Conservation (phyloP, 345 rosid species). For the Jatropha curcas region DNA sequence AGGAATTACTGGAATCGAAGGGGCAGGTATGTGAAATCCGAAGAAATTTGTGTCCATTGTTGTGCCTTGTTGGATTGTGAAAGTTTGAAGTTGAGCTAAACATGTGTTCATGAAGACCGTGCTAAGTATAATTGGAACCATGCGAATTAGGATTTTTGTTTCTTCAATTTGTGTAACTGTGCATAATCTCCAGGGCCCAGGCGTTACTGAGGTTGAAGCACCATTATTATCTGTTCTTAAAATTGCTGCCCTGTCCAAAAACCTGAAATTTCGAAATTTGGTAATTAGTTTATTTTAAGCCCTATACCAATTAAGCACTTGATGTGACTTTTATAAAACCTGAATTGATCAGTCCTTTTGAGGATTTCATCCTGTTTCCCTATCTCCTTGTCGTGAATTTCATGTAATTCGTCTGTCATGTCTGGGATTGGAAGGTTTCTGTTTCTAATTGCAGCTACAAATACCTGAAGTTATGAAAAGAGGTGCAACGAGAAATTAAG, state of each 20-base stretch:
- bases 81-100: slow-evolving; percentile 68
- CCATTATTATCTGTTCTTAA: slow-evolving; percentile 1
- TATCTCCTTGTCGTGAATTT: slow-evolving; percentile 44
- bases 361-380: slow-evolving; percentile 41
- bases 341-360: slow-evolving; percentile 51
- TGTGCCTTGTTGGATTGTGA: slow-evolving; percentile 58
- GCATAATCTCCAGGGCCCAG: slow-evolving; percentile 53
- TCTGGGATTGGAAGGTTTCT: slow-evolving; percentile 43
- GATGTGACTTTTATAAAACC: slow-evolving; percentile 22
- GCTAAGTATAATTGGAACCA: slow-evolving; percentile 57
- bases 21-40: slow-evolving; percentile 50
- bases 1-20: slow-evolving; percentile 61
- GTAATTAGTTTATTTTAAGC: background rate
- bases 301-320: no score
- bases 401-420: slow-evolving; percentile 43
- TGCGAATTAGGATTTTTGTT: slow-evolving; percentile 55
- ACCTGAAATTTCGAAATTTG: slow-evolving; percentile 23
- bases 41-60: slow-evolving; percentile 49
- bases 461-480: slow-evolving; percentile 33
- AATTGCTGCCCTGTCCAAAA: slow-evolving; percentile 57
- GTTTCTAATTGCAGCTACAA: slow-evolving; percentile 47
- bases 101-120: slow-evolving; percentile 72
- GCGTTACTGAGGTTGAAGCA: slow-evolving; percentile 20
- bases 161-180: slow-evolving; percentile 67
- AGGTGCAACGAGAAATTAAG: background rate